A percentile compares a stretch with the other conserved stretches of the same genome.
phyloP scores from a whole-genome alignment of 169 alveolate genomes.

The Plasmodium gonderi region DNA sequence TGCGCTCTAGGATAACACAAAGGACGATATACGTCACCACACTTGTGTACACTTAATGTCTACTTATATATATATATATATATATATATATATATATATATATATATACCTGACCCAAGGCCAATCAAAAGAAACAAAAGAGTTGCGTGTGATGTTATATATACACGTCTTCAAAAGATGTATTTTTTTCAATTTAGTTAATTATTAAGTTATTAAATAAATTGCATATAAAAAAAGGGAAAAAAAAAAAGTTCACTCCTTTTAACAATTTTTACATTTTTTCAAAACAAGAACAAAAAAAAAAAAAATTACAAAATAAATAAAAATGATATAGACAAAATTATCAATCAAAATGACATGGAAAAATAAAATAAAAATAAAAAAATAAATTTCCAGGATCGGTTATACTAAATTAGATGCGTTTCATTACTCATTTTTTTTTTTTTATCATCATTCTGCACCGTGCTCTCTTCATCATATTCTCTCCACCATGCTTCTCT shows the following conservation, averaged over 20 bases:
- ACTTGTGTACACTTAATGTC: no score
- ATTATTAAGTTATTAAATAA: background rate
- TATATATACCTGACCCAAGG: no score
- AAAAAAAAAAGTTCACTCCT: background rate
- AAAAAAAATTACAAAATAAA: background rate
- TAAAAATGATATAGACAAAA: background rate
- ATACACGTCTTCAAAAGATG: background rate
- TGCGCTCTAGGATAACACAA: no score
- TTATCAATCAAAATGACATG: background rate
- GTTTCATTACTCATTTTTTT: background rate
- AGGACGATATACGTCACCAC: no score
- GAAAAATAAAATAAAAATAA: background rate
- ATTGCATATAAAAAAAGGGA: background rate
- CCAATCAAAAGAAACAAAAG: no score
- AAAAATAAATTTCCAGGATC: background rate
- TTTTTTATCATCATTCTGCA: no score
- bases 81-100: no score
- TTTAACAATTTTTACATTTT: background rate
- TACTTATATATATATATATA: no score
- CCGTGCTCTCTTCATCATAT: no score
- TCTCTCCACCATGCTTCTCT: no score
- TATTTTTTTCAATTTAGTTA: background rate
- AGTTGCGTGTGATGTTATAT: no score
- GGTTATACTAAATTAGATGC: background rate
- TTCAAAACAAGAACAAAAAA: no score